A percentile compares a stretch with the other conserved stretches of the same genome.
Conservation (phyloP, 257 asterid species). For the Gentiana dahurica region DNA sequence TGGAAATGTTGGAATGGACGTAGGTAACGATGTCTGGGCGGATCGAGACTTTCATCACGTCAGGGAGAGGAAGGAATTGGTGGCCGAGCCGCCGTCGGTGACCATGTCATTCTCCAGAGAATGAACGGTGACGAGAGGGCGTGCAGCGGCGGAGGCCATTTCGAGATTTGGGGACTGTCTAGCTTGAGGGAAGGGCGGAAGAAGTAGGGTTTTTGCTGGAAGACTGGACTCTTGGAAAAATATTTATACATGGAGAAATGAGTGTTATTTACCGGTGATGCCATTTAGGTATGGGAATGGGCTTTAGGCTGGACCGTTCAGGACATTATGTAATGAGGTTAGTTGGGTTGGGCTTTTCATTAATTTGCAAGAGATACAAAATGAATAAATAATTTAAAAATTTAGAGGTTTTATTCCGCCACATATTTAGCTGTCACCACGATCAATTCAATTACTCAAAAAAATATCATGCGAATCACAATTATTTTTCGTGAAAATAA, state of each 20-base stretch:
- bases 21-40: conserved; percentile 55
- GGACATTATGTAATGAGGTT: not conserved
- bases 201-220: conserved; percentile 24
- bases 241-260: not conserved
- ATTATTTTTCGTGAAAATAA: too few species aligned
- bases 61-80: conserved; percentile 50
- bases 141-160: conserved; percentile 66
- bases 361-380: too few species aligned
- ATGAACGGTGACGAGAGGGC: conserved; percentile 57
- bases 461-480: too few species aligned
- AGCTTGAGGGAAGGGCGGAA: not conserved
- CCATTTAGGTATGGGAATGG: not conserved
- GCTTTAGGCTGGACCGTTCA: not conserved
- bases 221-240: conserved; percentile 16
- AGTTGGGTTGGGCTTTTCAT: not conserved
- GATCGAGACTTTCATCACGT: conserved; percentile 63
- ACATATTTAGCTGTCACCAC: too few species aligned
- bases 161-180: not conserved
- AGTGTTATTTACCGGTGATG: conserved; percentile 3
- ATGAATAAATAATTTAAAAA: too few species aligned
- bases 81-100: conserved; percentile 31
- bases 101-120: conserved; percentile 58
- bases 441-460: too few species aligned
- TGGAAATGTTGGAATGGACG: conserved; percentile 55
- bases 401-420: too few species aligned